Base-by-base conservation (phyloP, 1,284 basidiomycete genomes). In the Apiotrichum akiyoshidainum region DNA sequence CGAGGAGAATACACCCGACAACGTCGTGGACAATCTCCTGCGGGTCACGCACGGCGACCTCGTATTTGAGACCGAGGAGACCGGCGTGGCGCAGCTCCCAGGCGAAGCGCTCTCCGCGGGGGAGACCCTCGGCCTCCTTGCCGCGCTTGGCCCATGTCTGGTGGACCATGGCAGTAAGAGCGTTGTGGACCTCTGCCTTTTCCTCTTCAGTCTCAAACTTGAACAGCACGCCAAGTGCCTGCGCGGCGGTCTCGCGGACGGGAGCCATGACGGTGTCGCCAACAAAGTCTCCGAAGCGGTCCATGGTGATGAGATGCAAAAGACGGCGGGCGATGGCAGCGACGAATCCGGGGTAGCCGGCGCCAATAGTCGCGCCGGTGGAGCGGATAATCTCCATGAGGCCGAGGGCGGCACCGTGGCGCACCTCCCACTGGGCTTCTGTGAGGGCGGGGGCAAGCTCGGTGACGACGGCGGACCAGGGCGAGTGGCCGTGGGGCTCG, bases 21-120 rank as follows among this genome's bases (percentile, higher is more conserved):
- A 96, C 87, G 47, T 86, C 89, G 46, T 82, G 62, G 35, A 80
- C 81, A 37, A 94, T 82, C 9, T 26, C 16, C 6, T 39, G 21
- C 13, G 60, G 52, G 14, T 56, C 52, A 66, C 93, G 82, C 26
- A 98, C 93, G 13, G 94, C 93, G 34, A 99, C 93, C 75, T 98
- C 91, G 75, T 99, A 99, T 79, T 96, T 97, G 76, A 99, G 86
- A 0, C 96, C 96, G 5, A 99, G 83, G 55, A 99, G 79, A 35
- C 96, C 96, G 3, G 96, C 95, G 79, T 99, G 96, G 51, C 96
- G 83, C 52, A 99, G 89, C 78, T 99, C 92, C 96, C 96, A 99
- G 6, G 94, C 85, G 76, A 96, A 92, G 46, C 74, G 78, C 52
- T 76, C 72, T 41, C 71, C 68, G 50, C 66, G 71, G 8, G 46